Evolutionary conservation across 345 rosid species (phyloP).

Genomic region (Psidium friedrichsthalianum): DNA sequence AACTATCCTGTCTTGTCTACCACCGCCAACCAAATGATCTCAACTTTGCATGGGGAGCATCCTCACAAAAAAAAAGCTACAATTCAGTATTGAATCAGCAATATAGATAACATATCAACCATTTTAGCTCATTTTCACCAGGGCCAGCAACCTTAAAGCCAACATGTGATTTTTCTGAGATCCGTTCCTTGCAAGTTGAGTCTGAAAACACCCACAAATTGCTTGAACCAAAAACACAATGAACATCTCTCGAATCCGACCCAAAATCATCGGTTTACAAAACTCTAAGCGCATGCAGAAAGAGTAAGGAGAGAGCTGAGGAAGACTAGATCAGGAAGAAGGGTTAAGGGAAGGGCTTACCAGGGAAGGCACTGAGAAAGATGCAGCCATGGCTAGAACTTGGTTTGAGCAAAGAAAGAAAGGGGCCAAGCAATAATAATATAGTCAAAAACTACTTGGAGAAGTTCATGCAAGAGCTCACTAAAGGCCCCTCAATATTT

Average conservation of each 20-base stretch:
- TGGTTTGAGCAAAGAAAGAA: neutral
- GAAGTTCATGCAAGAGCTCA: constrained; percentile 19
- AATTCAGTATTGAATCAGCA: neutral
- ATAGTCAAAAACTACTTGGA: constrained; percentile 2
- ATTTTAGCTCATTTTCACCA: neutral
- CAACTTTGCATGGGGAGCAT: neutral
- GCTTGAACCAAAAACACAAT: neutral
- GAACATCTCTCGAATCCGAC: neutral
- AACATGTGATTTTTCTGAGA: neutral
- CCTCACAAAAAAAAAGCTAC: neutral
- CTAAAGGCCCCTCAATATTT: constrained; percentile 29
- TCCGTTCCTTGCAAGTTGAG: neutral
- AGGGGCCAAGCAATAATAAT: neutral
- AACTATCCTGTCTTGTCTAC: neutral
- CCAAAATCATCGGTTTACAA: neutral
- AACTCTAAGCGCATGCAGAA: neutral
- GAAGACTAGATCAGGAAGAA: neutral
- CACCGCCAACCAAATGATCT: neutral
- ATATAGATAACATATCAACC: neutral
- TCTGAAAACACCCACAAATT: neutral
- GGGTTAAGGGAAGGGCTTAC: constrained; percentile 16
- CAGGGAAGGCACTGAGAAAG: constrained; percentile 88
- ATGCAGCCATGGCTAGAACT: constrained; percentile 77
- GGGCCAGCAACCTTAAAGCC: neutral
- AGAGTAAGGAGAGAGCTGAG: neutral